Evolutionary conservation across 2,329 filamentous ascomycete genomes (phyloP).

Genomic region (Stemphylium vesicarium): DNA sequence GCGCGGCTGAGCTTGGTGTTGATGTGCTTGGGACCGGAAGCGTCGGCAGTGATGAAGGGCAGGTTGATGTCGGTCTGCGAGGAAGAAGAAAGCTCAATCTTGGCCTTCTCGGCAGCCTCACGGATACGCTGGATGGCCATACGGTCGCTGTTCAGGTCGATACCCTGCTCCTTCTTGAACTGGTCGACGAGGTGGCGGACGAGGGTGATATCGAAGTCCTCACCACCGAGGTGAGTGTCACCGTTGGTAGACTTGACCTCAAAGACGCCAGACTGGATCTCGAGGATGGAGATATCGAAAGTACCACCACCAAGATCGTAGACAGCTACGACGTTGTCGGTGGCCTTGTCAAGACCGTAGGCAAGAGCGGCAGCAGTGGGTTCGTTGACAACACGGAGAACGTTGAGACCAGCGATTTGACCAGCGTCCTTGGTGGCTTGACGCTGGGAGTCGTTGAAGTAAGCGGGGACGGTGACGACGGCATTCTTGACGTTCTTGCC

Average conservation of each 20-base stretch:
- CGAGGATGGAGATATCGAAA: conserved; percentile 97
- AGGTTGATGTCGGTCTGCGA: conserved; percentile 97
- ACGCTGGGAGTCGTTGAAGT: conserved; percentile 98
- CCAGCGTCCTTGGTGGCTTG: conserved; percentile 98
- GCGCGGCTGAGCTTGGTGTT: conserved; percentile 91
- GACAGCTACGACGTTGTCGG: conserved; percentile 87
- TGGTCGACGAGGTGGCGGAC: conserved; percentile 92
- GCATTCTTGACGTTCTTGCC: conserved; percentile 92
- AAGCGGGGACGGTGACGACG: conserved; percentile 94
- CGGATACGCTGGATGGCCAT: conserved; percentile 99
- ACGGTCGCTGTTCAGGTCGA: conserved; percentile 88
- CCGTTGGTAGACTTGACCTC: conserved; percentile 99
- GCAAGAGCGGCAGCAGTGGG: conserved; percentile 94
- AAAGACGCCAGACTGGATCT: conserved; percentile 97
- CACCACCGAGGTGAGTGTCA: conserved; percentile 97
- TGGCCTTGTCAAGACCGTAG: conserved; percentile 95
- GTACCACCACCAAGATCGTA: conserved; percentile 99
- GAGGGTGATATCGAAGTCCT: conserved; percentile 95
- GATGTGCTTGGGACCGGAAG: conserved; percentile 97
- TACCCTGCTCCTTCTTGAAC: conserved; percentile 94
- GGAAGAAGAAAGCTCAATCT: conserved; percentile 97
- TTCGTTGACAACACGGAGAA: conserved; percentile 97
- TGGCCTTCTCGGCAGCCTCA: conserved; percentile 98
- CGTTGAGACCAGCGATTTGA: conserved; percentile 94
- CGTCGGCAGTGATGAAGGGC: conserved; percentile 96